Base-by-base conservation (phyloP, 2,329 filamentous ascomycete genomes). In the Nemania abortiva region DNA sequence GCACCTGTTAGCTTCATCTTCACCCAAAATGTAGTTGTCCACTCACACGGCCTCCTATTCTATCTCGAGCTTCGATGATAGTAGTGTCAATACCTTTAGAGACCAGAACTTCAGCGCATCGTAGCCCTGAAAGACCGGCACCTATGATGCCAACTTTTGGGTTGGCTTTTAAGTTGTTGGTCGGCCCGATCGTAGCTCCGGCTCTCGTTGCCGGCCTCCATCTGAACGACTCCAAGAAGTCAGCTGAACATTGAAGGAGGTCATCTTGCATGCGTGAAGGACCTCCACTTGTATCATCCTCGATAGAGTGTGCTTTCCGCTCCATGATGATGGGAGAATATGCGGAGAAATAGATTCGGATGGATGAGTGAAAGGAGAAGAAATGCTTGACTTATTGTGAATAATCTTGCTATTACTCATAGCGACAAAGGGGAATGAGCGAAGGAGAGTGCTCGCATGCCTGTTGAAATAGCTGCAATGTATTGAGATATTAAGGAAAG, bases 21-120 rank as follows among this genome's bases (percentile, higher is more conserved):
- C 13, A 15, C 29, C 29, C 11, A 15, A 52, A 52, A 11, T 9
- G 13, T 29, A 27, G 6, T 52, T 20, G 11, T 24, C 27, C 5
- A 52, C 49, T 52, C 49, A 52, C 49, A 7, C 49, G 49, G 13
- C 49, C 49, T n/a, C 49, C 49, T 24, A 52, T 52, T 52, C 49
- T 52, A 29, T 20, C n/a, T 24, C 49, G 49, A 9, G 49, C 49
- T 52, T 52, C 49, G 2, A 52, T 6, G 5, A 52, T 29, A 15
- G 49, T 52, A 15, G 49, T 52, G 20, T 52, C 49, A 29, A 52
- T 27, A 27, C 49, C 49, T 24, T 52, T n/a, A 20, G 49, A 52
- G 13, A 29, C 49, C 13, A 52, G 49, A 52, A 52, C 49, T 52
- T 52, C 49, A 52, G 49, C 22, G 6, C 49, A 52, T n/a, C 49